Conservation (phyloP, 73 alveolate species). For the Tetrahymena borealis region DNA sequence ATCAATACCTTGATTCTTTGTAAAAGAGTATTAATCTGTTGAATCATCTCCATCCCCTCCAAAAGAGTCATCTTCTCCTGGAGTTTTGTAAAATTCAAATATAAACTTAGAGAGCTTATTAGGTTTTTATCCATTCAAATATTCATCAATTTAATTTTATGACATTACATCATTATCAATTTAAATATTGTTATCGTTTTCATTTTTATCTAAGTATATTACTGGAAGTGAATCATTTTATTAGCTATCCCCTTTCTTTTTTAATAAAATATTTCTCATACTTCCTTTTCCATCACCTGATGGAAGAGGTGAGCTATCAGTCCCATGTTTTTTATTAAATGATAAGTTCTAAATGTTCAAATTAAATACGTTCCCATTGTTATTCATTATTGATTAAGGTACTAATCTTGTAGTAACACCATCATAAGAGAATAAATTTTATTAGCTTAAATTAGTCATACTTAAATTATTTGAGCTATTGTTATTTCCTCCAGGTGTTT, state of each 20-base stretch:
- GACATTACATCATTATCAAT: neutral
- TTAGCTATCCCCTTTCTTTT: neutral
- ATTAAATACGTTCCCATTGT: neutral
- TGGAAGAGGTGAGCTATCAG: neutral
- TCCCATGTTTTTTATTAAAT: neutral
- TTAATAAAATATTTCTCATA: neutral
- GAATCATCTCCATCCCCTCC: neutral
- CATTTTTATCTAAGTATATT: neutral
- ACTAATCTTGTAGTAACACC: neutral
- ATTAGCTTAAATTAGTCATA: neutral
- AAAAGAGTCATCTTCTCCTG: neutral
- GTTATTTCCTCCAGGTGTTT: neutral
- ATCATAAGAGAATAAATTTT: neutral
- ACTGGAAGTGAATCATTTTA: neutral
- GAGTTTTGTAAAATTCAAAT: neutral
- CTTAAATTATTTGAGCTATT: neutral
- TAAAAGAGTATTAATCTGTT: neutral
- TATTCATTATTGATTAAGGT: neutral
- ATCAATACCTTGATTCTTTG: neutral
- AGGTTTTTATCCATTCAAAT: neutral
- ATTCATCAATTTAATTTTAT: neutral
- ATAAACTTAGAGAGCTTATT: neutral
- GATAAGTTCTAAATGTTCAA: neutral
- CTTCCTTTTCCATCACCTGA: neutral
- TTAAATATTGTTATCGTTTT: neutral